These are phyloP conservation scores for Peronospora destructor DNA, from an alignment of 352 stramenopile species.

Conservation along the genomic window DNA sequence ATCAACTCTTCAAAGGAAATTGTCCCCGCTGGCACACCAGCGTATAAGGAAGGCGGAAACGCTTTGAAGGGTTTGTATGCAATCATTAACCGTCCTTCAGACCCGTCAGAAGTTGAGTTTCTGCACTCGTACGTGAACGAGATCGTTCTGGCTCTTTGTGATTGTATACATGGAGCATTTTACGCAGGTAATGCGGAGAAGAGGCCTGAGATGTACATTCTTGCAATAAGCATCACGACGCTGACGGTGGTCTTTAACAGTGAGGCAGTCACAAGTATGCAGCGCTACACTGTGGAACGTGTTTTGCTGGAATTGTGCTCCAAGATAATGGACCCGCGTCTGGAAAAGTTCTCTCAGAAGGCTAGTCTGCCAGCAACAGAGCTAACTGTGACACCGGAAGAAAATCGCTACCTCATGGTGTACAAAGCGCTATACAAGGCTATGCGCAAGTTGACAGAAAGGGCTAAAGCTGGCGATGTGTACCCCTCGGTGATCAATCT, in stretches of 20 bases:
- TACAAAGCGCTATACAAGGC: constrained; percentile 68
- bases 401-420: constrained; percentile 58
- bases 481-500: constrained; percentile 75
- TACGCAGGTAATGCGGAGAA: constrained; percentile 51
- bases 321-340: constrained; percentile 64
- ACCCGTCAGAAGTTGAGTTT: constrained; percentile 57
- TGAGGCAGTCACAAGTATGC: constrained; percentile 47
- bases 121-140: constrained; percentile 73
- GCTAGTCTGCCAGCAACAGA: constrained; percentile 35
- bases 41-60: constrained; percentile 60
- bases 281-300: constrained; percentile 70
- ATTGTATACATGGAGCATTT: constrained; percentile 70
- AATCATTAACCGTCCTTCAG: constrained; percentile 54
- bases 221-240: constrained; percentile 66
- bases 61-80: constrained; percentile 75
- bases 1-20: constrained; percentile 60
- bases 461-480: constrained; percentile 56
- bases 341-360: constrained; percentile 49
- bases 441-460: constrained; percentile 46
- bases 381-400: constrained; percentile 34
- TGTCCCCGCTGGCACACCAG: constrained; percentile 41
- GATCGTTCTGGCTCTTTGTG: constrained; percentile 63
- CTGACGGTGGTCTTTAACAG: constrained; percentile 60
- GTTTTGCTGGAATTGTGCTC: constrained; percentile 68
- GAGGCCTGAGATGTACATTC: constrained; percentile 56